These are phyloP conservation scores for Apophysomyces trapeziformis DNA, from an alignment of 371 early-diverging fungal species.

Conservation along the genomic window DNA sequence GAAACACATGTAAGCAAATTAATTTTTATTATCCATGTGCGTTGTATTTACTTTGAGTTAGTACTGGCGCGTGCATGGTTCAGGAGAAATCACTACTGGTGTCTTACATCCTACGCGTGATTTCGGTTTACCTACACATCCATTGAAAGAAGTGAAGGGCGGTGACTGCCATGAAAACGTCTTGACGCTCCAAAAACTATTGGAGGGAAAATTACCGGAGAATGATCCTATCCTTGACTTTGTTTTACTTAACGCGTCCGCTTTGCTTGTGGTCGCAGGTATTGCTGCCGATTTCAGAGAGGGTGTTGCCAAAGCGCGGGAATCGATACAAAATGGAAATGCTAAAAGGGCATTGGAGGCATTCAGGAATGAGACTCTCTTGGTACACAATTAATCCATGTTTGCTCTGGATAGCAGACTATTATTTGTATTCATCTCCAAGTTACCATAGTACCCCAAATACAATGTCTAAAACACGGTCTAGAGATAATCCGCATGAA, in stretches of 20 bases:
- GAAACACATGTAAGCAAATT: constrained; percentile 65
- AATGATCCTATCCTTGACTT: constrained; percentile 84
- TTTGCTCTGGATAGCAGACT: neutral
- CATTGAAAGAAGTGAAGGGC: constrained; percentile 78
- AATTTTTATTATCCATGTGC: neutral
- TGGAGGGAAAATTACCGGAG: constrained; percentile 61
- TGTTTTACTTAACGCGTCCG: constrained; percentile 90
- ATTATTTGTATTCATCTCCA: neutral
- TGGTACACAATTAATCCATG: neutral
- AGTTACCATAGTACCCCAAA: constrained; percentile 2
- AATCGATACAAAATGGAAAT: constrained; percentile 72
- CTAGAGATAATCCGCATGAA: too few relatives aligned
- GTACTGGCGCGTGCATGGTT: constrained; percentile 71
- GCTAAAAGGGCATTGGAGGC: constrained; percentile 67
- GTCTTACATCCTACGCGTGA: constrained; percentile 77
- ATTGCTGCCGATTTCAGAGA: constrained; percentile 73
- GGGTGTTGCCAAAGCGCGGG: constrained; percentile 78
- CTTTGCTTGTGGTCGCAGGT: constrained; percentile 84
- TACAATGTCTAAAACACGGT: too few relatives aligned
- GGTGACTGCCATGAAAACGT: constrained; percentile 81
- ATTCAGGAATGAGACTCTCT: constrained; percentile 63
- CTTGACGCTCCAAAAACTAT: constrained; percentile 64
- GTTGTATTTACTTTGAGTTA: constrained; percentile 18
- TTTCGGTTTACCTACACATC: constrained; percentile 83
- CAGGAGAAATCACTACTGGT: constrained; percentile 64